Conservation (phyloP, 169 alveolate genomes). For the Plasmodium adleri region DNA sequence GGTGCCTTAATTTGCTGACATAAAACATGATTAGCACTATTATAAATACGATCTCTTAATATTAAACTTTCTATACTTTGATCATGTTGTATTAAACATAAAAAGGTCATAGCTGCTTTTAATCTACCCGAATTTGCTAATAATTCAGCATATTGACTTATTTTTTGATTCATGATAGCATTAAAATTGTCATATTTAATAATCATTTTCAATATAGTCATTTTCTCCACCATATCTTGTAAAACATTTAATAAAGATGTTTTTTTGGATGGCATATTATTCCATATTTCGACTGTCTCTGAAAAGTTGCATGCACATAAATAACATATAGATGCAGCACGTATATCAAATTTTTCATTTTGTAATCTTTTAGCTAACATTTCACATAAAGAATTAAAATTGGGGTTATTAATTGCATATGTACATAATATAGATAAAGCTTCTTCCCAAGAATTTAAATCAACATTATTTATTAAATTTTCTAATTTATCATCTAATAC, state of each 20-base stretch:
- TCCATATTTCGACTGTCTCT: constrained; percentile 85
- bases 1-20: constrained; percentile 71
- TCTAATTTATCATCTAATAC: constrained; percentile 80
- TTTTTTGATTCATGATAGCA: constrained; percentile 77
- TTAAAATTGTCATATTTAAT: constrained; percentile 77
- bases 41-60: constrained; percentile 80
- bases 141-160: constrained; percentile 82
- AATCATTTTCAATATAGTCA: constrained; percentile 80
- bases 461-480: constrained; percentile 74
- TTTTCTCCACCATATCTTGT: constrained; percentile 81
- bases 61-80: constrained; percentile 72
- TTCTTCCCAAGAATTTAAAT: constrained; percentile 82
- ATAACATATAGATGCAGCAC: constrained; percentile 87
- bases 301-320: constrained; percentile 86
- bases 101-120: constrained; percentile 82
- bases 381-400: constrained; percentile 77
- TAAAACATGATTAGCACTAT: constrained; percentile 81
- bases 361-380: constrained; percentile 81
- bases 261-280: constrained; percentile 82
- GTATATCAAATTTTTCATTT: constrained; percentile 76
- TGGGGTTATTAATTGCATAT: constrained; percentile 64
- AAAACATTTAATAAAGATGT: constrained; percentile 76
- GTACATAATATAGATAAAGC: constrained; percentile 80
- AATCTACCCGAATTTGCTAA: constrained; percentile 83
- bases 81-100: constrained; percentile 80